Evolutionary conservation across 2,329 filamentous ascomycete genomes (phyloP).

Genomic region (Venturia carpophila): DNA sequence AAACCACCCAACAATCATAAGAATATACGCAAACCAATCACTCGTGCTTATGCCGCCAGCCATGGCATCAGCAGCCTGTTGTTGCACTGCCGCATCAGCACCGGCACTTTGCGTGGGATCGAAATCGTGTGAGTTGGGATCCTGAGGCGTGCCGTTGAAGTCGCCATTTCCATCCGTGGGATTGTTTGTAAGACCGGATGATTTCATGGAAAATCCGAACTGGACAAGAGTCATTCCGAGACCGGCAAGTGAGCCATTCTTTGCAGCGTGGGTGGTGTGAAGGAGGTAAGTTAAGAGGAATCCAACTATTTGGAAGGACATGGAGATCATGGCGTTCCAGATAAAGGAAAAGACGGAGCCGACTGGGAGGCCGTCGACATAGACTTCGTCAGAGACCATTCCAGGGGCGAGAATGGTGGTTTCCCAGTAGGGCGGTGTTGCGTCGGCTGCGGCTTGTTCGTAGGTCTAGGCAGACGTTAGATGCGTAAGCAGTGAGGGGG

Average conservation of each 20-base stretch:
- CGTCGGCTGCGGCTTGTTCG: slow-evolving; percentile 94
- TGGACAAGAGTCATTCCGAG: slow-evolving; percentile 93
- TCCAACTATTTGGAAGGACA: slow-evolving; percentile 93
- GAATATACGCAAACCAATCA: slow-evolving; percentile 82
- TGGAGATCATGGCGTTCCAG: slow-evolving; percentile 94
- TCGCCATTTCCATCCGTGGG: slow-evolving; percentile 36
- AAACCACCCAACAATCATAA: slow-evolving; percentile 99
- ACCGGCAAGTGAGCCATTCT: slow-evolving; percentile 91
- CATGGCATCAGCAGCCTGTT: slow-evolving; percentile 31
- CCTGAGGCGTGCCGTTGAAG: slow-evolving; percentile 59
- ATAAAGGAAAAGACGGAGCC: slow-evolving; percentile 80
- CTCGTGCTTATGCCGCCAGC: slow-evolving; percentile 57
- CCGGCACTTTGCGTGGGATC: slow-evolving; percentile 48
- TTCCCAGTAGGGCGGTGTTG: slow-evolving; percentile 97
- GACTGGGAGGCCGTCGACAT: slow-evolving; percentile 90
- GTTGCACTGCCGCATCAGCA: slow-evolving; percentile 24
- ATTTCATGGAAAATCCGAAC: slow-evolving; percentile 94
- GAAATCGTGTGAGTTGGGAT: slow-evolving; percentile 88
- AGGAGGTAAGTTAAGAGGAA: slow-evolving; percentile 97
- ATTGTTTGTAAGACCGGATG: slow-evolving; percentile 29
- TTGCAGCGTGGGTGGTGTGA: slow-evolving; percentile 95
- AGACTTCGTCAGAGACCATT: slow-evolving; percentile 87
- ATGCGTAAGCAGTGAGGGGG: not conserved
- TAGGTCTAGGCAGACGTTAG: slow-evolving; percentile 60
- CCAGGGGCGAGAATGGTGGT: slow-evolving; percentile 94